Conservation (phyloP, 2,329 filamentous ascomycete genomes). For the Colletotrichum horii region DNA sequence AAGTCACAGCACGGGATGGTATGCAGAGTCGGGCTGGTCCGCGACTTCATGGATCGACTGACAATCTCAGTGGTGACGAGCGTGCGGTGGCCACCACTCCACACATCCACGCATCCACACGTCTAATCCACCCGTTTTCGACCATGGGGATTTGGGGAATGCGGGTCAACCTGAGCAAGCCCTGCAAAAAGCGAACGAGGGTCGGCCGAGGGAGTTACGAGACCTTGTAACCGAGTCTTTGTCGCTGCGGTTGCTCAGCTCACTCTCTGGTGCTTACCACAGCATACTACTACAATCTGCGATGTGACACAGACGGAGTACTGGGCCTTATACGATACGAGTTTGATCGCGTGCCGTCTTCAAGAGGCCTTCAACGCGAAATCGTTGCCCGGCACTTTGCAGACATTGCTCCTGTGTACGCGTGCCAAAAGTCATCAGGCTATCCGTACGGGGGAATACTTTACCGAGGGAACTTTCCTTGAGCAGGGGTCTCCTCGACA, state of each 20-base stretch:
- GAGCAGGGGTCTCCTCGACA: neutral
- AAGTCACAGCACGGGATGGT: neutral
- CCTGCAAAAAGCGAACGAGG: neutral
- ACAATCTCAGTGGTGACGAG: neutral
- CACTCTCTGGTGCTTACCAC: neutral
- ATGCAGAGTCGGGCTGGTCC: constrained; percentile 7
- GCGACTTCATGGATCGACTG: constrained; percentile 1
- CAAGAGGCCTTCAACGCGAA: neutral
- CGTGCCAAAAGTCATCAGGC: neutral
- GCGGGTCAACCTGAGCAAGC: neutral
- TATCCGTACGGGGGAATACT: constrained; percentile 1
- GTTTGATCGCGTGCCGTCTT: neutral
- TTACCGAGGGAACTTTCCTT: neutral
- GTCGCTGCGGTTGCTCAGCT: neutral
- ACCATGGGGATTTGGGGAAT: neutral
- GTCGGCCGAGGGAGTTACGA: constrained; percentile 2
- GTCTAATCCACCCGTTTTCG: neutral
- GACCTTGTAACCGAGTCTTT: neutral
- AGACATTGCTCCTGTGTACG: neutral
- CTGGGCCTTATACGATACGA: neutral
- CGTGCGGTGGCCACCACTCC: neutral
- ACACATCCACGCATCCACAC: constrained; percentile 16
- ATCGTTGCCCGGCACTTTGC: neutral
- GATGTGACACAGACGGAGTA: neutral
- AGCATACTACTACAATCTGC: neutral